Evolutionary conservation across 176 grass and related monocot species (phyloP).

Genomic region (sorghum (Sorghum bicolor)): Sorghum_bicolor_NCBIv3 NC_012870.2:17006501-17007000

Average conservation of each 20-base stretch:
- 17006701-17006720: constrained; percentile 68
- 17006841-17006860: constrained; percentile 82
- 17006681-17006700: constrained; percentile 62
- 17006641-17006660: constrained; percentile 83
- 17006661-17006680: constrained; percentile 57
- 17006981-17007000: constrained; percentile 22
- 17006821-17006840: constrained; percentile 82
- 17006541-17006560: constrained; percentile 27
- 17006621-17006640: constrained; percentile 81
- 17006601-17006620: constrained; percentile 85
- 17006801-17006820: constrained; percentile 56
- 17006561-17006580: constrained; percentile 67
- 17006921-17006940: constrained; percentile 85
- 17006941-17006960: neutral
- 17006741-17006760: constrained; percentile 85
- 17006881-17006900: constrained; percentile 71
- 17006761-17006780: constrained; percentile 92
- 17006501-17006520: constrained; percentile 1
- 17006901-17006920: constrained; percentile 83
- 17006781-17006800: constrained; percentile 40
- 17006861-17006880: constrained; percentile 80
- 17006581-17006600: constrained; percentile 72
- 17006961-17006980: neutral
- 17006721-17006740: constrained; percentile 77
- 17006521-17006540: constrained; percentile 10